phyloP scores from a whole-genome alignment of 495 filamentous ascomycete genomes.

The Neurospora sp. region DNA sequence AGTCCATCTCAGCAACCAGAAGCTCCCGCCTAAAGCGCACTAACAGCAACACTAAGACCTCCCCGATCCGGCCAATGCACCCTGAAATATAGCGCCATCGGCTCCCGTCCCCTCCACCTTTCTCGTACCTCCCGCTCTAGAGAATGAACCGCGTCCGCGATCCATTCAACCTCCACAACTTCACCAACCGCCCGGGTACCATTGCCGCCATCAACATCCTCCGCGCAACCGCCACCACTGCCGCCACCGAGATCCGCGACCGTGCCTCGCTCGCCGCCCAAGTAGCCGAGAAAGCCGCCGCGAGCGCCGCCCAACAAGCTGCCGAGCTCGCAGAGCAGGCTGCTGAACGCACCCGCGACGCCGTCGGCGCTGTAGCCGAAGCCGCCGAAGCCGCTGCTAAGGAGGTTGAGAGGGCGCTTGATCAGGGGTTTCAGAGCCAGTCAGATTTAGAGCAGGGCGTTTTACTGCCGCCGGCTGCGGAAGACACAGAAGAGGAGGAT shows the following conservation, averaged over 20 bases:
- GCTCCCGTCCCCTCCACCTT: background rate
- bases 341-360: background rate
- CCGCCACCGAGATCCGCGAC: conserved; percentile 30
- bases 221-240: conserved; percentile 27
- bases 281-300: conserved; percentile 32
- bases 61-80: background rate
- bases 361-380: background rate
- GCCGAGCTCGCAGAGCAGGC: background rate
- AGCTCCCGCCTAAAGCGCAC: background rate
- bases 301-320: conserved; percentile 19
- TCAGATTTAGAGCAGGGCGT: background rate
- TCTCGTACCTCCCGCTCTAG: too few species aligned
- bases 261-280: too few species aligned
- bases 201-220: conserved; percentile 36
- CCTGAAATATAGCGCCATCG: background rate
- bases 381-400: background rate
- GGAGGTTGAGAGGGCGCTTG: background rate
- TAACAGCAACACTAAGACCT: background rate
- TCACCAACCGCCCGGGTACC: background rate
- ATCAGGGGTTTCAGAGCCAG: background rate
- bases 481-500: background rate
- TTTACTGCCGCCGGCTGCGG: background rate
- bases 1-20: background rate
- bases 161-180: conserved; percentile 39
- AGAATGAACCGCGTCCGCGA: conserved; percentile 41